phyloP scores from a whole-genome alignment of 768 basidiomycete genomes.

The Suillus ampliporus region DNA sequence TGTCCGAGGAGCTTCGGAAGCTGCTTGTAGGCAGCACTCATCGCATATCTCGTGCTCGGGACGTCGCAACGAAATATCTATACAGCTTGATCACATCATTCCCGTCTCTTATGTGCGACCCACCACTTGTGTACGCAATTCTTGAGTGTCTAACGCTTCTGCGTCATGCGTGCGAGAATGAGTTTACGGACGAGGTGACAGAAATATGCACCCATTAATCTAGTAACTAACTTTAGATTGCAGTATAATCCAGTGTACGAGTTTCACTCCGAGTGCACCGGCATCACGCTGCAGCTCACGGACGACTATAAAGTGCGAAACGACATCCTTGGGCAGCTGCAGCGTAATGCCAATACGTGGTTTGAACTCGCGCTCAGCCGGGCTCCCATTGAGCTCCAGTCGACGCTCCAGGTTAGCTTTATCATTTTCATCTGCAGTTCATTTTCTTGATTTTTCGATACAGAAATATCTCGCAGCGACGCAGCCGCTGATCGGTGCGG shows the following conservation, averaged over 20 bases:
- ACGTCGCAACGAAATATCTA: conserved; percentile 82
- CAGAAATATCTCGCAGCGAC: conserved; percentile 90
- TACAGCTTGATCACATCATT: conserved; percentile 88
- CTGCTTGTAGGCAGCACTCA: conserved; percentile 84
- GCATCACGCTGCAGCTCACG: conserved; percentile 77
- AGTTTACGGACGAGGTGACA: conserved; percentile 86
- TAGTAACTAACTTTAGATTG: neutral
- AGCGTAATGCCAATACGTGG: conserved; percentile 80
- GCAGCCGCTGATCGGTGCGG: conserved; percentile 69
- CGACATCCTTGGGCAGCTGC: conserved; percentile 78
- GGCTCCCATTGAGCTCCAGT: conserved; percentile 91
- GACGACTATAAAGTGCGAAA: conserved; percentile 88
- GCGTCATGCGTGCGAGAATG: conserved; percentile 87
- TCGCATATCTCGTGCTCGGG: conserved; percentile 79
- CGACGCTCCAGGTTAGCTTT: conserved; percentile 81
- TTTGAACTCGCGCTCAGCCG: conserved; percentile 85
- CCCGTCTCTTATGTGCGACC: conserved; percentile 93
- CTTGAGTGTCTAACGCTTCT: conserved; percentile 91
- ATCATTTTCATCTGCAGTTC: neutral
- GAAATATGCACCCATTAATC: conserved; percentile 5
- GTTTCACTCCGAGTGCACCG: conserved; percentile 79
- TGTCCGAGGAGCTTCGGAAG: conserved; percentile 76
- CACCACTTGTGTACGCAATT: conserved; percentile 84
- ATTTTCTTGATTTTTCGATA: conserved; percentile 5
- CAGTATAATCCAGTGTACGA: conserved; percentile 90